phyloP scores from a whole-genome alignment of 768 basidiomycete genomes.

The Phaeotremella fagi region DNA sequence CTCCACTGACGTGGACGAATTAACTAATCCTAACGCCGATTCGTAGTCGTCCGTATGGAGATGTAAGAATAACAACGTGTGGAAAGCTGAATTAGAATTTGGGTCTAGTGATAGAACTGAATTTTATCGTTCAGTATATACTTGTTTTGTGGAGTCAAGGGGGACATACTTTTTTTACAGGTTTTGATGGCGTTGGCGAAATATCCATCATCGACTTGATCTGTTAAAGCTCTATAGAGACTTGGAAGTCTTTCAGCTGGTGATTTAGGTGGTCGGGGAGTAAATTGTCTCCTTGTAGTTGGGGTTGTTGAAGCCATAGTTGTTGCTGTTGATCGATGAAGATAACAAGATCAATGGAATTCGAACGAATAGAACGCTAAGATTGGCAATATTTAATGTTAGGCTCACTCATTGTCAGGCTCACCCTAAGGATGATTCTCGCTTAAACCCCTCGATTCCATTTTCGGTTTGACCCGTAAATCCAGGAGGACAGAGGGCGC shows the following conservation, averaged over 20 bases:
- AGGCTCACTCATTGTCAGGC: neutral
- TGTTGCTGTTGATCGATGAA: too few species aligned
- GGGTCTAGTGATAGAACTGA: constrained; percentile 69
- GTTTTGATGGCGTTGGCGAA: constrained; percentile 81
- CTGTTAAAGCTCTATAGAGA: constrained; percentile 57
- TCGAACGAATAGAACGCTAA: too few species aligned
- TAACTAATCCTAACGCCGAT: constrained; percentile 62
- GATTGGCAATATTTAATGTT: too few species aligned
- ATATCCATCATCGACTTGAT: constrained; percentile 86
- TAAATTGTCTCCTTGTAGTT: constrained; percentile 7
- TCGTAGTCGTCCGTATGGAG: constrained; percentile 80
- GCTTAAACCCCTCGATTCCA: neutral
- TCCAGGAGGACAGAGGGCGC: too few species aligned
- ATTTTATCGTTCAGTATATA: neutral
- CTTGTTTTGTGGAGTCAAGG: neutral
- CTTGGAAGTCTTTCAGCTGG: constrained; percentile 35
- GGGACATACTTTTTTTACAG: constrained; percentile 72
- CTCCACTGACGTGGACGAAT: constrained; percentile 20
- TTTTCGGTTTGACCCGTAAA: too few species aligned
- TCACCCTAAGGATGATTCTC: neutral
- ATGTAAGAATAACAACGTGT: constrained; percentile 80
- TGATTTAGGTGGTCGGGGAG: constrained; percentile 33
- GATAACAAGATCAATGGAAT: too few species aligned
- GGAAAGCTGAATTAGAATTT: constrained; percentile 58
- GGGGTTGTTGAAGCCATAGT: too few species aligned